These are phyloP conservation scores for Penicillium digitatum DNA, from an alignment of 2,329 filamentous ascomycete species.

Conservation along the genomic window DNA sequence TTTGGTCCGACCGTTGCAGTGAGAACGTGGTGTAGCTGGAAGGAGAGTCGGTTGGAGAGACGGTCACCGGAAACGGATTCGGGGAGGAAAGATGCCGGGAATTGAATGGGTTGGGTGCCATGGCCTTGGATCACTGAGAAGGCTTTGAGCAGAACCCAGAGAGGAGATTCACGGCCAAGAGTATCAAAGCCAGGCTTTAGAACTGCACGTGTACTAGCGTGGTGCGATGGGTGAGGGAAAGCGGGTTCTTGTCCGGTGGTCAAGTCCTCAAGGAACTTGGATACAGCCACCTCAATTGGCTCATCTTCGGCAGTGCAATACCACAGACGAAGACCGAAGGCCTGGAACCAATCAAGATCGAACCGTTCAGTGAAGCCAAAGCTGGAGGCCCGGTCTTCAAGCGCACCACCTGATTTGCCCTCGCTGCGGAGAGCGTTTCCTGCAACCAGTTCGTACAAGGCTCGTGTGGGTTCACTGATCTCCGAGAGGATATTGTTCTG, in stretches of 20 bases:
- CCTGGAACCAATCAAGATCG: conserved; percentile 84
- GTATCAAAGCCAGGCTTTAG: conserved; percentile 60
- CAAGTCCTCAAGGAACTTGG: conserved; percentile 70
- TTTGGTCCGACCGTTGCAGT: conserved; percentile 42
- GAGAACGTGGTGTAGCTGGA: conserved; percentile 75
- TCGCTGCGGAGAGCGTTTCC: conserved; percentile 83
- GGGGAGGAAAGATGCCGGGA: conserved; percentile 71
- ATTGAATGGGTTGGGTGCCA: conserved; percentile 33
- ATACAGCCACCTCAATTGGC: conserved; percentile 67
- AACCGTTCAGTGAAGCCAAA: conserved; percentile 84
- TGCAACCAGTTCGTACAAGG: conserved; percentile 82
- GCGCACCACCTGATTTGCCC: conserved; percentile 64
- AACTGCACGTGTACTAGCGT: conserved; percentile 55
- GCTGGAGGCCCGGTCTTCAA: conserved; percentile 74
- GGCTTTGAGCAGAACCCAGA: conserved; percentile 82
- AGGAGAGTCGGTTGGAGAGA: conserved; percentile 71
- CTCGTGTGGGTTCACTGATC: conserved; percentile 76
- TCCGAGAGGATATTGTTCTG: conserved; percentile 80
- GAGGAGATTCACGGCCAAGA: conserved; percentile 62
- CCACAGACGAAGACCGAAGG: conserved; percentile 87
- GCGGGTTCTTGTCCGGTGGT: conserved; percentile 64
- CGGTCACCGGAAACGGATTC: conserved; percentile 72
- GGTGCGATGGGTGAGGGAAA: conserved; percentile 67
- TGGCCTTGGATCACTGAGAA: conserved; percentile 54
- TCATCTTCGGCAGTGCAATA: conserved; percentile 70